Percentiles rank a stretch among this genome's conserved stretches.
phyloP scores from a whole-genome alignment of 257 asterid genomes.

The Solanum virginianum region DNA sequence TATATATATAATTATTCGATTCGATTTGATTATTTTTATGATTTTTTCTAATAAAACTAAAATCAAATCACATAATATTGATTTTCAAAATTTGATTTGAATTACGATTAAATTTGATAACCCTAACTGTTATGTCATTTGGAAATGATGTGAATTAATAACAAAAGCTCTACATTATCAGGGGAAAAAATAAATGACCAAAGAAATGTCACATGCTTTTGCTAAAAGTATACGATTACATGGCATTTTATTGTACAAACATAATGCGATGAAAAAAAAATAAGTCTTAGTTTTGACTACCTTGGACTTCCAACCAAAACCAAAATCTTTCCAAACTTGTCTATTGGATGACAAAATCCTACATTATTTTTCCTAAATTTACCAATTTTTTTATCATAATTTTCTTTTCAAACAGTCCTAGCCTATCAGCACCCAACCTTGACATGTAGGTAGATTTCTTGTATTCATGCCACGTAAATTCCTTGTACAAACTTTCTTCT shows the following conservation, averaged over 20 bases:
- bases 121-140: not conserved
- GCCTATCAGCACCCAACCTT: constrained; percentile 3
- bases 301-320: not conserved
- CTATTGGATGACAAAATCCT: not conserved
- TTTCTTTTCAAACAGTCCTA: not conserved
- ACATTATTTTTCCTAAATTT: not conserved
- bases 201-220: not conserved
- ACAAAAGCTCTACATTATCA: not conserved
- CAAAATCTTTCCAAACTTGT: not conserved
- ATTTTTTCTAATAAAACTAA: too few species aligned
- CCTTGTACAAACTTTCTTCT: constrained; percentile 10
- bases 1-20: too few species aligned
- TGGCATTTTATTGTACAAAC: not conserved
- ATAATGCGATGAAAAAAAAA: not conserved
- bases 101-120: too few species aligned
- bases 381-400: not conserved
- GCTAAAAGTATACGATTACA: not conserved
- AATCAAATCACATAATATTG: too few species aligned
- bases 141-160: not conserved
- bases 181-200: not conserved
- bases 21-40: too few species aligned
- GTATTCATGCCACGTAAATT: constrained; percentile 12
- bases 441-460: constrained; percentile 11
- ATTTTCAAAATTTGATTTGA: too few species aligned
- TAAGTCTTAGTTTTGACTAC: not conserved